Conservation (phyloP, 1,139 yeast genomes). For the Geotrichum reessii region DNA sequence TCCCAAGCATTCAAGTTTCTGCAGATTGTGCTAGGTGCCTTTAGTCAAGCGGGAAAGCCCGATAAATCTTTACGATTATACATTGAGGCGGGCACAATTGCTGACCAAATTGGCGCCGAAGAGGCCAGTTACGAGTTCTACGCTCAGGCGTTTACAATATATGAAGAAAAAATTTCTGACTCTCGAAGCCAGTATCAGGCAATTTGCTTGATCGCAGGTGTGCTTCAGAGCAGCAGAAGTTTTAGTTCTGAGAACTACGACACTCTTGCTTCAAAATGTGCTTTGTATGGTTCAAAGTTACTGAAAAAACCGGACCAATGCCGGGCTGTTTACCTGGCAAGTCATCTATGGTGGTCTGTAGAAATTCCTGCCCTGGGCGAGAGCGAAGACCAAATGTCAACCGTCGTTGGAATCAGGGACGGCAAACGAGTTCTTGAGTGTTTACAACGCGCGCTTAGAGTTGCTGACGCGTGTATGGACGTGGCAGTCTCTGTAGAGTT, state of each 20-base stretch:
- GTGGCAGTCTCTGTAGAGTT: conserved; percentile 69
- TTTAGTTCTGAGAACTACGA: conserved; percentile 63
- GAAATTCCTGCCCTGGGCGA: conserved; percentile 50
- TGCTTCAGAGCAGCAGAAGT: conserved; percentile 54
- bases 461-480: conserved; percentile 92
- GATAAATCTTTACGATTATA: conserved; percentile 47
- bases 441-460: conserved; percentile 68
- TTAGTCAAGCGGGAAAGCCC: conserved; percentile 50
- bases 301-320: conserved; percentile 93
- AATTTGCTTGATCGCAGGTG: conserved; percentile 52
- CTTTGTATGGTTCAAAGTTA: conserved; percentile 81
- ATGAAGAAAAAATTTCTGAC: conserved; percentile 73
- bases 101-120: conserved; percentile 63
- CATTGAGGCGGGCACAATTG: conserved; percentile 48
- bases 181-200: conserved; percentile 56
- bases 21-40: conserved; percentile 65
- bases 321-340: conserved; percentile 78
- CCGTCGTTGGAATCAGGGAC: conserved; percentile 40
- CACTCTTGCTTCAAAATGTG: conserved; percentile 73
- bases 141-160: conserved; percentile 80
- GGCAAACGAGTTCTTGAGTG: conserved; percentile 63
- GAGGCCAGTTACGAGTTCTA: conserved; percentile 83
- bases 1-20: conserved; percentile 62
- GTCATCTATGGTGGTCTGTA: conserved; percentile 92
- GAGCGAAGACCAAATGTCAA: conserved; percentile 39